These are phyloP conservation scores for Hyphopichia khmerensis DNA, from an alignment of 1,139 yeast species.

Conservation along the genomic window DNA sequence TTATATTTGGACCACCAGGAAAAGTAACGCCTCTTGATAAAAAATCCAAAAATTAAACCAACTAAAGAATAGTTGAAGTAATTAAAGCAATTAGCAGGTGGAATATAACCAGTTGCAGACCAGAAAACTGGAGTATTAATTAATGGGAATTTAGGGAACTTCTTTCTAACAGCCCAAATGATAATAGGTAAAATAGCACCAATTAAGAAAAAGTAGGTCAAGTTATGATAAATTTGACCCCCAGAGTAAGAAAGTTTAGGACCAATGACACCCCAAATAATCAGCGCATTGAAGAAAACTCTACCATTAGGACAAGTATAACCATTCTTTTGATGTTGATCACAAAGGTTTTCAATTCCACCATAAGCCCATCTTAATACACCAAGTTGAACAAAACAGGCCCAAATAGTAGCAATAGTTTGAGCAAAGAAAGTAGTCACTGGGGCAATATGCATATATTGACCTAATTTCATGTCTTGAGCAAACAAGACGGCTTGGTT, in stretches of 20 bases:
- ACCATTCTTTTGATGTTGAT: conserved; percentile 34
- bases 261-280: conserved; percentile 50
- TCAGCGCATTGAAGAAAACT: conserved; percentile 46
- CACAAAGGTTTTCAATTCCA: conserved; percentile 50
- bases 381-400: conserved; percentile 43
- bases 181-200: conserved; percentile 37
- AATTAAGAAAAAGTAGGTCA: conserved; percentile 41
- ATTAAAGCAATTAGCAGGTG: conserved; percentile 48
- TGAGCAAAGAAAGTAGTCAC: conserved; percentile 45
- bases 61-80: conserved; percentile 37
- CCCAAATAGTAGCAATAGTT: conserved; percentile 47
- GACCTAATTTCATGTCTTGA: conserved; percentile 54
- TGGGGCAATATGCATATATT: conserved; percentile 52
- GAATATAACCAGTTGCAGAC: conserved; percentile 48
- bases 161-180: conserved; percentile 48
- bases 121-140: conserved; percentile 49
- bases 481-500: conserved; percentile 54
- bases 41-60: conserved; percentile 23
- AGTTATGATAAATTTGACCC: conserved; percentile 38
- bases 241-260: conserved; percentile 39
- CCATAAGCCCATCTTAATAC: conserved; percentile 46
- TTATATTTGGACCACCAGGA: conserved; percentile 70
- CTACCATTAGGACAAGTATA: conserved; percentile 47
- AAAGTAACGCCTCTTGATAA: conserved; percentile 31
- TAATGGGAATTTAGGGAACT: conserved; percentile 39